Evolutionary conservation across 331 rosid genomes (phyloP).

Genomic region (Telfairia occidentalis): DNA sequence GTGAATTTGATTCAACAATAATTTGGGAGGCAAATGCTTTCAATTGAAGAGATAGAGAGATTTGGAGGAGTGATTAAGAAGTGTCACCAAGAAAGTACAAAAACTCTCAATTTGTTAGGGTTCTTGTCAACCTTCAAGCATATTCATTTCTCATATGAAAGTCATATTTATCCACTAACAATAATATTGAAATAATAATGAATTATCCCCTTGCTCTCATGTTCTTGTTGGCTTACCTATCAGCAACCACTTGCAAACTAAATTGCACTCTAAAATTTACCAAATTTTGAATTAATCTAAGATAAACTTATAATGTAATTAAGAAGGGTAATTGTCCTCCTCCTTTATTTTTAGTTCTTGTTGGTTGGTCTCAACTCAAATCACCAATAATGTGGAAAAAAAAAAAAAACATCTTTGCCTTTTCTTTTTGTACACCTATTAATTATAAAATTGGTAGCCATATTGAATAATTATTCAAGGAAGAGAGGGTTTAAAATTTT

Average conservation of each 20-base stretch:
- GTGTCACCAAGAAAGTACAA: not conserved
- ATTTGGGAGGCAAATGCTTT: not conserved
- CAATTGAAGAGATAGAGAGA: not conserved
- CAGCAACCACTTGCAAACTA: not conserved
- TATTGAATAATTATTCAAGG: no score
- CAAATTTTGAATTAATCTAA: not conserved
- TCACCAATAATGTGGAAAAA: no score
- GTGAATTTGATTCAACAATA: not conserved
- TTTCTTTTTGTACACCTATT: no score
- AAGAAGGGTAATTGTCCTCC: not conserved
- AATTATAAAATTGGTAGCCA: no score
- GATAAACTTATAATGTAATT: no score
- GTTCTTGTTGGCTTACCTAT: not conserved
- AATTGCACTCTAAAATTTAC: not conserved
- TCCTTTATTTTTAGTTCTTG: not conserved
- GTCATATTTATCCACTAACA: not conserved
- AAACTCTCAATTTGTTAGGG: not conserved
- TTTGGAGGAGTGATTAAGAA: not conserved
- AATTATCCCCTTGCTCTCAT: not conserved
- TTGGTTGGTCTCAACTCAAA: not conserved
- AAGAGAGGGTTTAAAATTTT: no score
- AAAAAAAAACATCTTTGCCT: no score
- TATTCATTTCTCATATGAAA: not conserved
- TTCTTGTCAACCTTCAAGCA: not conserved
- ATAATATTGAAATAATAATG: no score